phyloP scores from a whole-genome alignment of 2,329 filamentous ascomycete genomes.

The Cadophora sp. region DNA sequence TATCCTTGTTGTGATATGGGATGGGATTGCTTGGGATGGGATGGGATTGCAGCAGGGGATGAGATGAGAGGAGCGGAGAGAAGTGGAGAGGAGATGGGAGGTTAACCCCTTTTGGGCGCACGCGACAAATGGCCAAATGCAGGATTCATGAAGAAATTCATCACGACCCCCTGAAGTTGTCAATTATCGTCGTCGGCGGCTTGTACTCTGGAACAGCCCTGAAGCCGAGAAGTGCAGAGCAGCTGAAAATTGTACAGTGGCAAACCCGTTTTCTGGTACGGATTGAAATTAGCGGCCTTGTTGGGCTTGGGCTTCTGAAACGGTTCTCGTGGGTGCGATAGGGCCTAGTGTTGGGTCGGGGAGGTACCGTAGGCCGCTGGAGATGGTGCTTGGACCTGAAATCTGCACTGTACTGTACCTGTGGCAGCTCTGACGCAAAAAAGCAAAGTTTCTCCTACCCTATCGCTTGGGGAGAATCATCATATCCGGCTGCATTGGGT shows the following conservation, averaged over 20 bases:
- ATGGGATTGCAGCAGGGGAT: background rate
- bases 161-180: too few species aligned
- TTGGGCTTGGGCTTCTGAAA: constrained; percentile 21
- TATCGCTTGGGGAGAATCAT: background rate
- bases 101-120: constrained; percentile 17
- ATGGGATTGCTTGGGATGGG: background rate
- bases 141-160: background rate
- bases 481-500: background rate
- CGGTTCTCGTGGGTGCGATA: constrained; percentile 16
- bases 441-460: constrained; percentile 11
- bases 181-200: background rate
- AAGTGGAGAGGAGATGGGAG: background rate
- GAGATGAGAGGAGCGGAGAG: too few species aligned
- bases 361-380: background rate
- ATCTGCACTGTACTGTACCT: constrained; percentile 17
- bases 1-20: constrained; percentile 1
- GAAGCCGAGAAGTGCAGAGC: background rate
- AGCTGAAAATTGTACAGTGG: background rate
- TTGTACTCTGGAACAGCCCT: background rate
- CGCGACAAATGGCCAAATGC: constrained; percentile 15
- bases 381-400: background rate
- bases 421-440: constrained; percentile 16
- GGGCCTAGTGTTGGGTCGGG: constrained; percentile 19
- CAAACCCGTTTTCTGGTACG: background rate
- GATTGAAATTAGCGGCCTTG: background rate